Evolutionary conservation across 1,139 yeast species (phyloP).

Genomic region (Blastobotrys raffinosifermentans): DNA sequence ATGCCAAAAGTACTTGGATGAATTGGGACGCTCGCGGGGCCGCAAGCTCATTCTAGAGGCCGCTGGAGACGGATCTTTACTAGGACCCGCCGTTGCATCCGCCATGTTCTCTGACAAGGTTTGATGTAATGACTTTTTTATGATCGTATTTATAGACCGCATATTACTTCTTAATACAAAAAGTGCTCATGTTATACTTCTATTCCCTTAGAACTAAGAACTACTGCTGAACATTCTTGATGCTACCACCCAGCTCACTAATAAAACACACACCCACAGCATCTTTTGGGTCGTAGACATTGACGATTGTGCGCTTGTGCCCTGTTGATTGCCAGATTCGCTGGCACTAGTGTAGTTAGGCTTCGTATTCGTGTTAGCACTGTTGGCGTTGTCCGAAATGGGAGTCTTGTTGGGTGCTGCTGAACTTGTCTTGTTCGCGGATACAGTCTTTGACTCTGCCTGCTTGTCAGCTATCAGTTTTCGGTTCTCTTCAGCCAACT

Average conservation of each 20-base stretch:
- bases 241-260: conserved; percentile 21
- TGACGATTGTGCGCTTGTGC: neutral
- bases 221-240: conserved; percentile 10
- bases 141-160: conserved; percentile 1
- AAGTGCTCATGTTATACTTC: too few species aligned
- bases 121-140: too few species aligned
- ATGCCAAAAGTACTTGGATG: conserved; percentile 28
- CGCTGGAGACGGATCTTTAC: conserved; percentile 27
- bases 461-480: conserved; percentile 6
- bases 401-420: too few species aligned
- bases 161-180: conserved; percentile 1
- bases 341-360: too few species aligned
- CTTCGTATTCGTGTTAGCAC: too few species aligned
- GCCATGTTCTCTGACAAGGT: too few species aligned
- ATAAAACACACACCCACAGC: conserved; percentile 17
- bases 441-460: neutral
- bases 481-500: conserved; percentile 47
- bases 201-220: too few species aligned
- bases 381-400: too few species aligned
- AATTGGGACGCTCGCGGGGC: conserved; percentile 20
- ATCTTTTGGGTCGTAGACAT: conserved; percentile 14
- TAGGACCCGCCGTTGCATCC: conserved; percentile 32
- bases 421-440: neutral
- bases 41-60: conserved; percentile 19
- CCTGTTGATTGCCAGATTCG: too few species aligned